phyloP scores from a whole-genome alignment of 73 alveolate genomes.

The Uronychia binucleata region DNA sequence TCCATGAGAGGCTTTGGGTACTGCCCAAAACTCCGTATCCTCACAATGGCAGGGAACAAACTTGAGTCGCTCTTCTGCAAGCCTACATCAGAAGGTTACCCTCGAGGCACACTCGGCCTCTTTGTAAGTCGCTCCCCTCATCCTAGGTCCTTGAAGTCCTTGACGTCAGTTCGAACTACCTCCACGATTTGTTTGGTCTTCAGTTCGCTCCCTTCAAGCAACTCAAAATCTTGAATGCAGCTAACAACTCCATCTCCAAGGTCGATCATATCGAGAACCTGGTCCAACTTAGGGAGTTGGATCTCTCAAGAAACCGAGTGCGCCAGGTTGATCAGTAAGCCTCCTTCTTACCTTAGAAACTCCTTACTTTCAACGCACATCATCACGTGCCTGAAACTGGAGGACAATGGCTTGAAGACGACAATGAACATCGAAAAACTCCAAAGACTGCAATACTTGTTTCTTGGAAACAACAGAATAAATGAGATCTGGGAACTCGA shows the following conservation, averaged over 20 bases:
- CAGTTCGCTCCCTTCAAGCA: constrained; percentile 70
- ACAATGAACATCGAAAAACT: constrained; percentile 62
- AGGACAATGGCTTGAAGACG: constrained; percentile 76
- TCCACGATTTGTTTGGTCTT: constrained; percentile 77
- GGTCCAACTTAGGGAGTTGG: constrained; percentile 74
- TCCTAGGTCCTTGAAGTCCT: constrained; percentile 61
- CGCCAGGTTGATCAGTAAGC: constrained; percentile 59
- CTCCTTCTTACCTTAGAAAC: constrained; percentile 7
- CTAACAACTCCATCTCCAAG: constrained; percentile 74
- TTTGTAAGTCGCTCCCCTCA: background rate
- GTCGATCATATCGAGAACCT: constrained; percentile 77
- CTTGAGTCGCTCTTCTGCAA: constrained; percentile 71
- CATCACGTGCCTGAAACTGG: constrained; percentile 68
- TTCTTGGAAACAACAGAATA: constrained; percentile 68
- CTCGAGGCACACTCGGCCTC: constrained; percentile 64
- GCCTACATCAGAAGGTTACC: constrained; percentile 67
- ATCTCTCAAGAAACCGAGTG: constrained; percentile 66
- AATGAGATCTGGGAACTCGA: constrained; percentile 84
- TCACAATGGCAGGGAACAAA: constrained; percentile 58
- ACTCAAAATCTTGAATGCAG: constrained; percentile 70
- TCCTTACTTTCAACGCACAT: constrained; percentile 50
- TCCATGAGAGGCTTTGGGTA: constrained; percentile 78
- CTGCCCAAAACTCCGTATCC: constrained; percentile 72
- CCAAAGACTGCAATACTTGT: constrained; percentile 64
- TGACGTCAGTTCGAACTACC: constrained; percentile 69